phyloP scores from a whole-genome alignment of 2,329 filamentous ascomycete genomes.

The Diaporthe batatas region DNA sequence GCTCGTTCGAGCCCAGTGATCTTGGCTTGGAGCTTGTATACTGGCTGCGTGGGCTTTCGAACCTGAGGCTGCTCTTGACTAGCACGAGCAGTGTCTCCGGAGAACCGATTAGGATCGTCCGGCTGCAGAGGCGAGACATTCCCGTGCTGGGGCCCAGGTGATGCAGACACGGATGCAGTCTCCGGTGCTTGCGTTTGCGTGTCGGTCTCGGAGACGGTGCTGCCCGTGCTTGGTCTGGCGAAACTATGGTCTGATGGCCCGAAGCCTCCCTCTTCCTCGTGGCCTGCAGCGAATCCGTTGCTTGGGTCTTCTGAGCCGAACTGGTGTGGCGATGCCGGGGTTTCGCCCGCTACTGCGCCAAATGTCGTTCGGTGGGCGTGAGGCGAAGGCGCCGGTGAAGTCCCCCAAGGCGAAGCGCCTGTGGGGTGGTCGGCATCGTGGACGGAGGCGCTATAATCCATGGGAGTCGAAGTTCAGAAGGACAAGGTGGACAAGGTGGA shows the following conservation, averaged over 20 bases:
- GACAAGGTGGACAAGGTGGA: conserved; percentile 4
- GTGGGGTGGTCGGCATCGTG: conserved; percentile 66
- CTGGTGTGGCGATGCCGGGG: conserved; percentile 57
- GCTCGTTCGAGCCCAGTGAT: conserved; percentile 93
- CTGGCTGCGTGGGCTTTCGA: conserved; percentile 72
- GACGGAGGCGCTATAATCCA: conserved; percentile 72
- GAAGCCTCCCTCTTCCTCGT: conserved; percentile 53
- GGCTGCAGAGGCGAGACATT: conserved; percentile 41
- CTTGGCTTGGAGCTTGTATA: conserved; percentile 92
- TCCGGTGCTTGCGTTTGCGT: conserved; percentile 52
- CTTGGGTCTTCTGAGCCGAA: conserved; percentile 56
- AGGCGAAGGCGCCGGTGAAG: conserved; percentile 65
- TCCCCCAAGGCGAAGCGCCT: conserved; percentile 69
- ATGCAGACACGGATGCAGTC: conserved; percentile 48
- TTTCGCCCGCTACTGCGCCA: conserved; percentile 55
- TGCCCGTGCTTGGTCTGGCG: conserved; percentile 61
- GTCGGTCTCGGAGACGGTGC: conserved; percentile 60
- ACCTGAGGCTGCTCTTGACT: conserved; percentile 60
- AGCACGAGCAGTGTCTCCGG: conserved; percentile 45
- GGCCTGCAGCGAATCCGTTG: conserved; percentile 58
- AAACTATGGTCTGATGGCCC: conserved; percentile 56
- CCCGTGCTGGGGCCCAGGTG: conserved; percentile 42
- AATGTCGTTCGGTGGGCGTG: conserved; percentile 61
- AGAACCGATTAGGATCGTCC: conserved; percentile 44
- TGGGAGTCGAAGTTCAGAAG: conserved; percentile 47